Percentiles rank a stretch among this genome's conserved stretches.
Conservation (phyloP, 768 basidiomycete species). For the Phanerochaete sordida region DNA sequence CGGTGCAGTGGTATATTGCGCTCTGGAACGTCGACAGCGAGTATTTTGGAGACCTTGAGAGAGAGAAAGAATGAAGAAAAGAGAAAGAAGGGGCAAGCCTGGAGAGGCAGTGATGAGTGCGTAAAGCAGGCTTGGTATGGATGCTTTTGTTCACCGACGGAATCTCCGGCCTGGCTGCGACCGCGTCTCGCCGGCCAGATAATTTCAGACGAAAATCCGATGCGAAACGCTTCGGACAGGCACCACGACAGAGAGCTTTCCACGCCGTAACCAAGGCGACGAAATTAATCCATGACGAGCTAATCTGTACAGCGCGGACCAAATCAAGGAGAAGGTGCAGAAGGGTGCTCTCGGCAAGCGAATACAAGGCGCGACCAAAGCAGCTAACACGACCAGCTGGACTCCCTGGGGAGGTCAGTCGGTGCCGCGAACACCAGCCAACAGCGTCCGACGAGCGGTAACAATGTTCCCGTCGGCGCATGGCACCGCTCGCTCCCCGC, state of each 20-base stretch:
- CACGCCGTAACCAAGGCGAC: not conserved
- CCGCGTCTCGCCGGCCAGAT: not conserved
- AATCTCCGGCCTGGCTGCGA: not conserved
- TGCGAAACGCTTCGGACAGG: not conserved
- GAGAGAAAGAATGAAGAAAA: slow-evolving; percentile 1
- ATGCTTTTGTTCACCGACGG: not conserved
- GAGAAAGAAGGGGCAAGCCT: slow-evolving; percentile 1
- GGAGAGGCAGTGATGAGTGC: not conserved
- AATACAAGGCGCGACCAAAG: not conserved
- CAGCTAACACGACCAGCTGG: not conserved
- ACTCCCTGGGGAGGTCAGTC: not conserved
- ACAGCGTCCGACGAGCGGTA: not conserved
- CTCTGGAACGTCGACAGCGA: not conserved
- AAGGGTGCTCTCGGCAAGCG: not conserved
- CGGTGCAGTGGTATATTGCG: not conserved
- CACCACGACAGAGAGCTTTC: not conserved
- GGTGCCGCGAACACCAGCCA: not conserved
- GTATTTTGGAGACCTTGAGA: not conserved
- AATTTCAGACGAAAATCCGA: slow-evolving; percentile 5
- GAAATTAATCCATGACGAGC: not conserved
- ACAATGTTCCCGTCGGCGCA: not conserved
- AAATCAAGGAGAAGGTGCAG: not conserved
- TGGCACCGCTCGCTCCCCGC: not conserved
- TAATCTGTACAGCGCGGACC: not conserved
- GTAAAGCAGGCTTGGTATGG: not conserved